Base-by-base conservation (phyloP, 148 eudicot species). In the Chenopodium suecicum region DNA sequence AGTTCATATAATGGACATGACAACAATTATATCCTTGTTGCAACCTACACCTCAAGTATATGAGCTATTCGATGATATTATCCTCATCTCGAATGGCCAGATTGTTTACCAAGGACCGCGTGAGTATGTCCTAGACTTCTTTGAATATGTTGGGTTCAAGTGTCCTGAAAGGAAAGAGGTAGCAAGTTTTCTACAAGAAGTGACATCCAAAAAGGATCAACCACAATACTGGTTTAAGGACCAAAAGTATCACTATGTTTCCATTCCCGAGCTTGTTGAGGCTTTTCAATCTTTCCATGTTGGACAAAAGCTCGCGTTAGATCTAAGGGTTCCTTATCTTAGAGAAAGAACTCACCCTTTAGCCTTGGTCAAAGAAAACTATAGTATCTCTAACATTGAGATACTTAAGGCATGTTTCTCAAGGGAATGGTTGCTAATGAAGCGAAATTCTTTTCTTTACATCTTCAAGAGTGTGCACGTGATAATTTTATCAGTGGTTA, bases 101-200 rank as follows among this genome's bases (percentile, higher is more conserved):
- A 90, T 91, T 14, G 89, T 93, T 20, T 93, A 93, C 64, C 95
- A 93, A 77, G 97, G 97, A 68, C 97, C 97, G 2, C 89, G 92
- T 0, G 88, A 86, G 32, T 81, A 88, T 37, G 90, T 88, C 48
- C 90, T 91, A 6, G 90, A 88, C 17, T 93, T 91, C 83, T 91
- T 93, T 32, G 90, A 88, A 56, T 76, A 3, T 58, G 82, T 87
- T 85, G 94, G 94, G 7, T 93, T 93, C 78, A 90, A 73, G 74
- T 93, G 97, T 78, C 97, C 94, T 0, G 87, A 88, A 19, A 85
- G 97, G 65, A 93, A 93, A 87, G 95, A 89, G 44, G 92, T 90
- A n/a, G 92, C 97, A 12, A 92, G 90, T 70, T 93, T 91, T 84
- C 92, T 93, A 69, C 97, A 91, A 83, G 95, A 93, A 86, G 93